Evolutionary conservation across 371 early-diverging fungal species (phyloP).

Genomic region (Mortierella sp.): DNA sequence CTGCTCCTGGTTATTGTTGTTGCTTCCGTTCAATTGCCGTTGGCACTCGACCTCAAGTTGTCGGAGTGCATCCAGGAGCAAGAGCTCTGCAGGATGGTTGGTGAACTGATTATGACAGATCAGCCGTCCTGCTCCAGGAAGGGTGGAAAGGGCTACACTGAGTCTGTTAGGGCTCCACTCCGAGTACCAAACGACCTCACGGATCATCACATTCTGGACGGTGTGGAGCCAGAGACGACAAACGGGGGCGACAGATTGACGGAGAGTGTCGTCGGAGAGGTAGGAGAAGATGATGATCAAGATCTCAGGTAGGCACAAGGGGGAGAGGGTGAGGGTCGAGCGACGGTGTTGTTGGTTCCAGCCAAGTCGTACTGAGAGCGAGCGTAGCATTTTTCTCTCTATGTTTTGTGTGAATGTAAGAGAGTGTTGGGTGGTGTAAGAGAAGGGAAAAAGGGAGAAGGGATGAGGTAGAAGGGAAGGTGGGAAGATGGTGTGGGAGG

Average conservation of each 20-base stretch:
- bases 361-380: not conserved
- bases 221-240: not conserved
- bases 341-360: not conserved
- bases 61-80: not conserved
- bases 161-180: not conserved
- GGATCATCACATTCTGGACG: not conserved
- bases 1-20: not conserved
- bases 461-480: not conserved
- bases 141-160: not conserved
- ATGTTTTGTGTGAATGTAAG: not conserved
- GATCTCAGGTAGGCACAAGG: not conserved
- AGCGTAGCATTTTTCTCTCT: not conserved
- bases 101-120: not conserved
- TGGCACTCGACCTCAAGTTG: not conserved
- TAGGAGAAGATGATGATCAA: not conserved
- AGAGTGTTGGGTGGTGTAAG: not conserved
- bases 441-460: not conserved
- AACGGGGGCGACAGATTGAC: not conserved
- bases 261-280: not conserved
- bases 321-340: not conserved
- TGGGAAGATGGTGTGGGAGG: not conserved
- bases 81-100: not conserved
- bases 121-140: not conserved
- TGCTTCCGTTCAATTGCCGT: not conserved
- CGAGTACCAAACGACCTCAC: not conserved